phyloP scores from a whole-genome alignment of 805 yeast species.

The Hanseniaspora pseudoguilliermondii region DNA sequence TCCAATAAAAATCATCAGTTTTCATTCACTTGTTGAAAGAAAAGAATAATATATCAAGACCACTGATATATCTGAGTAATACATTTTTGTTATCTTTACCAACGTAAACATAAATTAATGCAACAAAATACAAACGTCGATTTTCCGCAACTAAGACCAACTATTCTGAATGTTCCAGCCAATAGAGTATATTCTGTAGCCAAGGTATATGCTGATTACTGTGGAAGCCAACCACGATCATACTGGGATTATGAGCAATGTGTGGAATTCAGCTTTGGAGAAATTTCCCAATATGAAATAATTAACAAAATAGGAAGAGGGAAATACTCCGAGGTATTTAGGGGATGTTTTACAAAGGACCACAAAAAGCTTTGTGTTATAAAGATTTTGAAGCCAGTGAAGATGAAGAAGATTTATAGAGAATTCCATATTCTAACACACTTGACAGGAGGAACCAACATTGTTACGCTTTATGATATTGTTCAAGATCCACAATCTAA shows the following conservation, averaged over 20 bases:
- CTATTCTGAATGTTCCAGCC: conserved; percentile 26
- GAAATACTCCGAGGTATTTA: conserved; percentile 84
- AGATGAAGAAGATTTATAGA: conserved; percentile 80
- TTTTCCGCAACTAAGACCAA: conserved; percentile 22
- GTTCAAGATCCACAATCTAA: conserved; percentile 75
- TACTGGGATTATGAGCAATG: conserved; percentile 76
- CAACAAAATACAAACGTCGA: background rate
- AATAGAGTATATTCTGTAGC: conserved; percentile 43
- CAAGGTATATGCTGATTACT: conserved; percentile 70
- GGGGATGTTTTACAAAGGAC: conserved; percentile 36
- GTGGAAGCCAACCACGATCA: conserved; percentile 57
- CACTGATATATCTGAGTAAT: too few species aligned
- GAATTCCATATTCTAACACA: conserved; percentile 81
- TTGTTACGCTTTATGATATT: conserved; percentile 64
- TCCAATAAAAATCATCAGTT: too few species aligned
- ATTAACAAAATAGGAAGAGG: conserved; percentile 80
- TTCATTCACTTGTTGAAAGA: too few species aligned
- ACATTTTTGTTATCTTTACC: background rate
- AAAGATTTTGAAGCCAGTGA: conserved; percentile 86
- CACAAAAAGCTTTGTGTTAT: conserved; percentile 48
- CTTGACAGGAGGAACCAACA: conserved; percentile 70
- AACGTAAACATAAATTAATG: background rate
- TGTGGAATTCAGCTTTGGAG: conserved; percentile 68
- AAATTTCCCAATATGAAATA: conserved; percentile 75
- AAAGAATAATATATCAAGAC: too few species aligned